Base-by-base conservation (phyloP, 148 eudicot species). In the Fagopyrum homotropicum region DNA sequence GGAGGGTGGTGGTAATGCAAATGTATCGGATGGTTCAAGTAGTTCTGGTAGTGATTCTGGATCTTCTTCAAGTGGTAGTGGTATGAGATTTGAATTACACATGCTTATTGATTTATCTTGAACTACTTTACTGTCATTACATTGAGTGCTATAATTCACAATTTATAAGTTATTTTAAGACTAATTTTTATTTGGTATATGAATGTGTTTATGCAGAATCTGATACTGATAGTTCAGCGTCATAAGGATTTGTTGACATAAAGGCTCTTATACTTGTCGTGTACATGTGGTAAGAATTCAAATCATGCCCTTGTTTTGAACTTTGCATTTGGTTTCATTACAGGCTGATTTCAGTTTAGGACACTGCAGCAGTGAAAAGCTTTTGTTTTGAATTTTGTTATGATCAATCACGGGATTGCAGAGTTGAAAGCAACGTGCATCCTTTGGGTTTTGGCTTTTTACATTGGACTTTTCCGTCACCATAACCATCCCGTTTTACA, bases 21-120 rank as follows among this genome's bases (percentile, higher is more conserved):
- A 52, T 71, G 73, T 48, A 71, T 71, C 73, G 22, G 10, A 45
- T 71, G 73, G 52, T 46, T 71, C 73, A 17, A 45, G 52, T 46
- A 71, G 73, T 35, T 71, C 73, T 46, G 47, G 73, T 9, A 71
- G 73, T 71, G 73, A 46, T 46, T 71, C 73, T 71, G 54, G 30
- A 17, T 71, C 73, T 26, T 71, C 73, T 71, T 71, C 73, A 71
- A 71, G 73, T 46, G 73, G 73, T 71, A 71, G 73, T 46, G 73
- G 73, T 71, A 71, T 46, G 73, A 19, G 40, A 64, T 30, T 17
- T 71, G 54, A 71, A 19, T 46, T 69, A 22, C 22, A 16, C 73
- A 43, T 43, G 73, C 16, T 16, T 43, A 43, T 10, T 16, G 47
- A 69, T 43, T 44, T 16, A 45, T 69, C 26, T 43, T 16, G 29